Percentiles rank a stretch among this genome's conserved stretches.
Evolutionary conservation across 2,329 filamentous ascomycete species (phyloP).

Genomic region (Colletotrichum tropicicola): DNA sequence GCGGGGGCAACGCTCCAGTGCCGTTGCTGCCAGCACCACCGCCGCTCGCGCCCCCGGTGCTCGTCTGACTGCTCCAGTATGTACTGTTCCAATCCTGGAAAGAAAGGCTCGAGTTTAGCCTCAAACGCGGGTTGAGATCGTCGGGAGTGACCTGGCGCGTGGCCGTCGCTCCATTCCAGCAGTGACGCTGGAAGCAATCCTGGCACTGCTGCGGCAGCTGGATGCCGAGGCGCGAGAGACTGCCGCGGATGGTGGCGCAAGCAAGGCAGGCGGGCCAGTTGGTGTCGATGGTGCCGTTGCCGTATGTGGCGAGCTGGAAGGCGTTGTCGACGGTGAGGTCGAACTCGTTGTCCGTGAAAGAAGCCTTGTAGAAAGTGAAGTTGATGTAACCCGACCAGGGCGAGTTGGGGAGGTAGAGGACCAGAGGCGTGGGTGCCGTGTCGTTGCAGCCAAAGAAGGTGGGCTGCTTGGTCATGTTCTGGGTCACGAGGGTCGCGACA

Average conservation of each 20-base stretch:
- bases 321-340: conserved; percentile 65
- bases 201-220: conserved; percentile 34
- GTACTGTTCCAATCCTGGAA: conserved; percentile 36
- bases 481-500: conserved; percentile 36
- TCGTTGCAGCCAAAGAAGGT: conserved; percentile 41
- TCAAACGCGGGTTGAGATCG: conserved; percentile 31
- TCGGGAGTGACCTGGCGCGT: conserved; percentile 16
- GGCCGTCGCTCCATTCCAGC: conserved; percentile 35
- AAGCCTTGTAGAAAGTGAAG: conserved; percentile 34
- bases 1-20: neutral
- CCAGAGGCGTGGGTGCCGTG: conserved; percentile 32
- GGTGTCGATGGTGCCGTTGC: conserved; percentile 75
- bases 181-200: conserved; percentile 37
- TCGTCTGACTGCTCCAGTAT: conserved; percentile 9
- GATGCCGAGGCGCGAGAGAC: conserved; percentile 54
- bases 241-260: conserved; percentile 81
- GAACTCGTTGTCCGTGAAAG: conserved; percentile 37
- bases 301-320: conserved; percentile 80
- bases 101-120: conserved; percentile 34
- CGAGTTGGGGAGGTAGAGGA: conserved; percentile 40
- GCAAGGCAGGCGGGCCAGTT: conserved; percentile 82
- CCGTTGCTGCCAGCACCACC: too few relatives aligned
- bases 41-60: neutral
- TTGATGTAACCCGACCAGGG: conserved; percentile 40
- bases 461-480: conserved; percentile 36